Evolutionary conservation across 768 basidiomycete species (phyloP), one percentile per base, ranked within the genome.

Genomic region (Suillus occidentalis): DNA sequence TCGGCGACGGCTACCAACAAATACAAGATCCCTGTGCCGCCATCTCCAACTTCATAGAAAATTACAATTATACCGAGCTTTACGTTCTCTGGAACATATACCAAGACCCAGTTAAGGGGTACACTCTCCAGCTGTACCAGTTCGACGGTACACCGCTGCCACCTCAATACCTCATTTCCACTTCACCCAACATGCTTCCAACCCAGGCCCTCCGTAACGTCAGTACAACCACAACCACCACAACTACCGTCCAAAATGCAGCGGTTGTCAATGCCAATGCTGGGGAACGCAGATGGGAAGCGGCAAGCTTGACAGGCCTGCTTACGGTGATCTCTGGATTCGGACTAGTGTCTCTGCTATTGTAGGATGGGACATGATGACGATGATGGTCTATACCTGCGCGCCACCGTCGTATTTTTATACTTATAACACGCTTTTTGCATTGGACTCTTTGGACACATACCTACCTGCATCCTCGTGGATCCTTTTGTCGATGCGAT

Each of bases 11-110:
- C 18, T 92, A 87, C 78, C 94, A 97, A 75, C 96, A 97, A 81
- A 84, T 98, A 47, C 95, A 99, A 81, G 91, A 96, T 69, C 90
- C 95, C 0, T 99, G 97, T 72, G 91, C 90, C 1, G 92, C 95
- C 12, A 81, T 85, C 12, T 94, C 95, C 36, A 94, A 95, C 75
- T 90, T 96, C 73, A 86, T 98, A 71, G 88, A 95, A 71, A 74
- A 80, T 55, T 98, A 95, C 84, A 91, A 93, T 78, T 73, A 84
- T 67, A 90, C 88, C 14, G 92, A 94, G 72, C 74, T 86, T 59
- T 89, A 87, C 75, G 37, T 67, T 43, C 64, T 67, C 8, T 97
- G 92, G 92, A 82, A 80, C 47, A 94, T 97, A 72, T 89, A 86
- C 79, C 73, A 80, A 66, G 95, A 97, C 68, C 72, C 84, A 0